These are phyloP conservation scores for Dactylis glomerata DNA, from an alignment of 176 grass and related monocot genomes.

Conservation along the genomic window DNA sequence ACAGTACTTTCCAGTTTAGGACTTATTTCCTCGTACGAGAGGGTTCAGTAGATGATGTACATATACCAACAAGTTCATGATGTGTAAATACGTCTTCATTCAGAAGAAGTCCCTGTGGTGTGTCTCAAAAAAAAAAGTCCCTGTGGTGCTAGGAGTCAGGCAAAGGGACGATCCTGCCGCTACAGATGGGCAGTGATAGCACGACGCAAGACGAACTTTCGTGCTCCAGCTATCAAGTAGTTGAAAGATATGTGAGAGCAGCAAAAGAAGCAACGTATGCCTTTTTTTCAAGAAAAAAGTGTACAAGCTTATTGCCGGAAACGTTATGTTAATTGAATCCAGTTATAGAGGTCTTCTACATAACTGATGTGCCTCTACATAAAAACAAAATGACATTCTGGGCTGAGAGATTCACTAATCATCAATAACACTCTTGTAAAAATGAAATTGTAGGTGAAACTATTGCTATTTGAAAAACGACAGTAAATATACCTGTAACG, in stretches of 20 bases:
- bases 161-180: constrained; percentile 12
- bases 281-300: not conserved
- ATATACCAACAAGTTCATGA: no score
- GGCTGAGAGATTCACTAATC: not conserved
- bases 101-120: constrained; percentile 34
- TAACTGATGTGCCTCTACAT: not conserved
- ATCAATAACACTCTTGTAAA: not conserved
- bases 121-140: no score
- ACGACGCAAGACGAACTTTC: not conserved
- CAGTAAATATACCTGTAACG: not conserved
- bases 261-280: not conserved
- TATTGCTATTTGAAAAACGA: not conserved
- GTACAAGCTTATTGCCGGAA: not conserved
- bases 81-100: not conserved
- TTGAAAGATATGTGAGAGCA: not conserved
- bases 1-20: not conserved
- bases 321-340: not conserved
- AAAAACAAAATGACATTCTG: not conserved
- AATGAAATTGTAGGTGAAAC: not conserved
- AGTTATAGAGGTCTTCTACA: not conserved
- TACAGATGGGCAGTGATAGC: not conserved
- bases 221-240: not conserved
- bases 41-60: no score
- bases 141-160: constrained; percentile 21
- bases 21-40: no score